Evolutionary conservation across 1,139 yeast species (phyloP).

Genomic region (Pichia inconspicua): DNA sequence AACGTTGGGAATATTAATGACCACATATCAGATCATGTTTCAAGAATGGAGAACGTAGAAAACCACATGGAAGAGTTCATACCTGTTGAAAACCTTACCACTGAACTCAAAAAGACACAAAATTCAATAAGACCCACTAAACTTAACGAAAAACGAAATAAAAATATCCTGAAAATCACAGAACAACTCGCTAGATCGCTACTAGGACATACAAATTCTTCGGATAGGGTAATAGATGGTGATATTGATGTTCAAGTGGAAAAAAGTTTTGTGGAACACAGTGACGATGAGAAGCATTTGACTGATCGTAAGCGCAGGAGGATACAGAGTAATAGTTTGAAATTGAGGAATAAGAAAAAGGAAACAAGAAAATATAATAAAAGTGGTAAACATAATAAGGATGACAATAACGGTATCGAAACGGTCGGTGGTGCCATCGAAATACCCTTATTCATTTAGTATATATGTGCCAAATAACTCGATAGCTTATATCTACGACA

Average conservation of each 20-base stretch:
- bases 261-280: conserved; percentile 7
- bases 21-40: neutral
- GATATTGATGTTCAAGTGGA: conserved; percentile 8
- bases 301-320: conserved; percentile 1
- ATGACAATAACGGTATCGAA: conserved; percentile 22
- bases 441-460: conserved; percentile 34
- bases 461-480: no score
- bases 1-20: neutral
- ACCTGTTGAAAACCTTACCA: neutral
- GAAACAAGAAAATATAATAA: conserved; percentile 4
- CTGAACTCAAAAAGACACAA: neutral
- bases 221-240: neutral
- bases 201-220: conserved; percentile 18
- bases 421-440: conserved; percentile 37
- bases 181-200: conserved; percentile 15
- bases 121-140: neutral
- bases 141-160: conserved; percentile 1
- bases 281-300: conserved; percentile 2
- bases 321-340: conserved; percentile 7
- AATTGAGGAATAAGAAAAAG: conserved; percentile 4
- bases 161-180: conserved; percentile 11
- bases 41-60: neutral
- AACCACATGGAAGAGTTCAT: neutral
- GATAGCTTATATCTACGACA: no score
- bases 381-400: conserved; percentile 9